These are phyloP conservation scores for Suhomyces atakaporum DNA, from an alignment of 1,139 yeast species.

Conservation along the genomic window DNA sequence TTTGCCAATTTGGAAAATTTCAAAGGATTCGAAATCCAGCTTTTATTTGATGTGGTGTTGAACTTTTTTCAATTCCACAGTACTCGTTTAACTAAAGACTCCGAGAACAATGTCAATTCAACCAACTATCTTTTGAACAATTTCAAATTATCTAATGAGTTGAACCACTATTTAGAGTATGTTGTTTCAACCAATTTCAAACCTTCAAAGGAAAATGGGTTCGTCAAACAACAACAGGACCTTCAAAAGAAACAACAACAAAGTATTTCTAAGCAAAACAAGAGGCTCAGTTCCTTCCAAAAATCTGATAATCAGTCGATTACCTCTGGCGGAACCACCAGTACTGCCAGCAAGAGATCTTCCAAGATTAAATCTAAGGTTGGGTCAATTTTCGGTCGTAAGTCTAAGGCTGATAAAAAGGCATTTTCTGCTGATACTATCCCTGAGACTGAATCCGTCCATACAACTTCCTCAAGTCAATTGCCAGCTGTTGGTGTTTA, in stretches of 20 bases:
- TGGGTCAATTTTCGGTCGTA: conserved; percentile 80
- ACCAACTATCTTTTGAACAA: conserved; percentile 61
- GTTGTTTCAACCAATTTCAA: conserved; percentile 31
- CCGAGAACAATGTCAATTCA: conserved; percentile 62
- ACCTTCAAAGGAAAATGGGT: conserved; percentile 18
- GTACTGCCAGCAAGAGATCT: conserved; percentile 19
- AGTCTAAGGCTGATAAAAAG: conserved; percentile 34
- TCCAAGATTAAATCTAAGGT: conserved; percentile 69
- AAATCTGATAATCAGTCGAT: conserved; percentile 17
- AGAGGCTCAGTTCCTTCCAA: conserved; percentile 17
- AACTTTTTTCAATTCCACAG: conserved; percentile 66
- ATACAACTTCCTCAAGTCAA: conserved; percentile 20
- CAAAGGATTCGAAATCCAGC: conserved; percentile 66
- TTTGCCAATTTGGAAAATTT: conserved; percentile 76
- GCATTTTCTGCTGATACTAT: conserved; percentile 24
- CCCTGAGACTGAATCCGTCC: conserved; percentile 38
- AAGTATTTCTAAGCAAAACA: conserved; percentile 11
- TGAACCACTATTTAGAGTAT: conserved; percentile 40
- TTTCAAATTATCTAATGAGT: conserved; percentile 41
- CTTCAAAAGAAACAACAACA: conserved; percentile 14
- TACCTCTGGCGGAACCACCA: conserved; percentile 11
- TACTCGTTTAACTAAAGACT: conserved; percentile 46
- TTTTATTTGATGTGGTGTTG: conserved; percentile 68
- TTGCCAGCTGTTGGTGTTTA: conserved; percentile 12
- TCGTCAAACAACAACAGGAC: conserved; percentile 17